Evolutionary conservation across 2,329 filamentous ascomycete species (phyloP).

Genomic region (Neopestalotiopsis rosae): DNA sequence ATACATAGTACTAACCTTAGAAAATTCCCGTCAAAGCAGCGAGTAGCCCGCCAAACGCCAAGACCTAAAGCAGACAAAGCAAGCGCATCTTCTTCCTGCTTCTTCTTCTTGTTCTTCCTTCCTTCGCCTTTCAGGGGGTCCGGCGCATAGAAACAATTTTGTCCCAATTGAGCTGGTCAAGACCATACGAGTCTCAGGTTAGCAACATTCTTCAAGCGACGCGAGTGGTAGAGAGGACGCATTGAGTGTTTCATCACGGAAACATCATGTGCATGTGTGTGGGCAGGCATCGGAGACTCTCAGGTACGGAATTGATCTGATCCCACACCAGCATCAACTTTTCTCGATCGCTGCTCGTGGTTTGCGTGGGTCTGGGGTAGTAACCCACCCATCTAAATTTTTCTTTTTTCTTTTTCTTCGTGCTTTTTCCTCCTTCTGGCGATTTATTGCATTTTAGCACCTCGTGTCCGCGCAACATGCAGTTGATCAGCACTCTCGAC

Average conservation of each 20-base stretch:
- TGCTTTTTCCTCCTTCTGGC: neutral
- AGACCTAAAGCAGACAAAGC: neutral
- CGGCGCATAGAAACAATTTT: too few relatives aligned
- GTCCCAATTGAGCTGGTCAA: neutral
- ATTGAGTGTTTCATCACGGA: slow-evolving; percentile 9
- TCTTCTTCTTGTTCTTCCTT: neutral
- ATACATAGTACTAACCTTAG: too few relatives aligned
- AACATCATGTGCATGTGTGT: neutral
- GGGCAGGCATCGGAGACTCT: neutral
- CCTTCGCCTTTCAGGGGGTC: neutral
- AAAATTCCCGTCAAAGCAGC: neutral
- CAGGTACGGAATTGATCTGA: neutral
- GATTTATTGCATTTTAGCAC: neutral
- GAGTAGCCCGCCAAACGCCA: neutral
- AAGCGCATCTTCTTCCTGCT: neutral
- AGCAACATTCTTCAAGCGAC: neutral
- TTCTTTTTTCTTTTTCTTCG: neutral
- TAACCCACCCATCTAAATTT: neutral
- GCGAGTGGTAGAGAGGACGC: neutral
- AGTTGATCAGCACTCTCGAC: neutral
- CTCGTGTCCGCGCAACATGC: neutral
- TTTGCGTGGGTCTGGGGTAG: slow-evolving; percentile 5
- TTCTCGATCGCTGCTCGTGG: neutral
- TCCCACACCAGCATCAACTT: too few relatives aligned
- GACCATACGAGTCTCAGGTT: slow-evolving; percentile 11